Conservation (phyloP, 176 grass and related monocot genomes). For the Luzula sylvatica region DNA sequence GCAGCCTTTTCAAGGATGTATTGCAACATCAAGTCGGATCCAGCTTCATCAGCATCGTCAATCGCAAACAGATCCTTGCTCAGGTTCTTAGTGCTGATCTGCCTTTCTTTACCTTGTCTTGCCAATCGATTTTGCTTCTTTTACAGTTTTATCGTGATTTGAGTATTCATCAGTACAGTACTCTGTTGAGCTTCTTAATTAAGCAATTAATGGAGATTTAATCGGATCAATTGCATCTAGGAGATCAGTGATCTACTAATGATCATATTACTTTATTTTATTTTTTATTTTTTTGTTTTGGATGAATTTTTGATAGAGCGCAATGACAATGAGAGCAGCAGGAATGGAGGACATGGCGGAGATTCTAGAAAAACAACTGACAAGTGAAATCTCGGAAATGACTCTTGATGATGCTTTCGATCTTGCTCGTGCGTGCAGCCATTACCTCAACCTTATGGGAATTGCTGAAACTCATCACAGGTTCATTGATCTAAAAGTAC, state of each 20-base stretch:
- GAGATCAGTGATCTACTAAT: not conserved
- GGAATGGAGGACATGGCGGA: constrained; percentile 66
- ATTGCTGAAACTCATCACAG: constrained; percentile 86
- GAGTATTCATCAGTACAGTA: too few relatives aligned
- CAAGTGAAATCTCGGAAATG: constrained; percentile 60
- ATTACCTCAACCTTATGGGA: constrained; percentile 84
- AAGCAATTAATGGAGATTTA: too few relatives aligned
- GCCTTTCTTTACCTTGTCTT: too few relatives aligned
- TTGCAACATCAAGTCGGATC: constrained; percentile 78
- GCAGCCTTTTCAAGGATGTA: constrained; percentile 76
- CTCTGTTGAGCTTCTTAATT: too few relatives aligned
- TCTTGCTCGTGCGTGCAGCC: constrained; percentile 73
- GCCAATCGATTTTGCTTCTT: not conserved
- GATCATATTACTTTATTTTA: not conserved
- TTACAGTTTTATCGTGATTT: too few relatives aligned
- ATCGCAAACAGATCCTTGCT: constrained; percentile 69
- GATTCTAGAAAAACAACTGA: constrained; percentile 66
- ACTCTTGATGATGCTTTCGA: constrained; percentile 57
- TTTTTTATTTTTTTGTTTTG: not conserved
- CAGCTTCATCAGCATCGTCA: constrained; percentile 66
- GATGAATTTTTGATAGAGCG: constrained; percentile 37
- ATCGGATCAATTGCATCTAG: too few relatives aligned
- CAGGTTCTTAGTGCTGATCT: too few relatives aligned
- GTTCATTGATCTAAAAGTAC: constrained; percentile 21
- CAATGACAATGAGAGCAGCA: constrained; percentile 55